phyloP scores from a whole-genome alignment of 2,329 filamentous ascomycete species.

The Beauveria medogensis region DNA sequence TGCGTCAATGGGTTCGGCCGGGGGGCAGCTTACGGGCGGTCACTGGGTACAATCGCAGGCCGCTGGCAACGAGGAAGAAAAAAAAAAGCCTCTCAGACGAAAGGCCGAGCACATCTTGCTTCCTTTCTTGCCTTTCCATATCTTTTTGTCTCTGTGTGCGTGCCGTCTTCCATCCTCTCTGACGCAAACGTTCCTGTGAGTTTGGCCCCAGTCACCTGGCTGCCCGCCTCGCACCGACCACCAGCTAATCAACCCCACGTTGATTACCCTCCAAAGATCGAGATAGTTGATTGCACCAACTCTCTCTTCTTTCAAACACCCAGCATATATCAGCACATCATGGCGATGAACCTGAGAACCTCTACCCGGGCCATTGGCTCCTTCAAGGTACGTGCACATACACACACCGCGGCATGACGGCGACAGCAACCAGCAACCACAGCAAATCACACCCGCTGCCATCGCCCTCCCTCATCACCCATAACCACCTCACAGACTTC shows the following conservation, averaged over 20 bases:
- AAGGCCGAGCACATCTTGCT: not conserved
- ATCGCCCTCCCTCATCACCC: not conserved
- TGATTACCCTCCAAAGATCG: slow-evolving; percentile 2
- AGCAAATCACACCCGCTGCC: not conserved
- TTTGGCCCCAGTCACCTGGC: not conserved
- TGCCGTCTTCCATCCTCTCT: not conserved
- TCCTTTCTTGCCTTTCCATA: not conserved
- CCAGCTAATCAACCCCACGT: slow-evolving; percentile 9
- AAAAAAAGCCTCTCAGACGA: slow-evolving; percentile 7
- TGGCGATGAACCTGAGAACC: slow-evolving; percentile 57
- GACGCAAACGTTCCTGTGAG: not conserved
- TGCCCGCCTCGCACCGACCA: slow-evolving; percentile 7
- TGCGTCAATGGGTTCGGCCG: not conserved
- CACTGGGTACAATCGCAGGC: not conserved
- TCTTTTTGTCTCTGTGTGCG: not conserved
- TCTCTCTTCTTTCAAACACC: not conserved
- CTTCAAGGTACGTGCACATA: slow-evolving; percentile 46
- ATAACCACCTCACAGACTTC: not conserved
- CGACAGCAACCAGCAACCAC: not conserved
- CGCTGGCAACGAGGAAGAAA: not conserved
- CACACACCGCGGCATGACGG: not conserved
- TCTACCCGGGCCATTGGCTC: slow-evolving; percentile 56
- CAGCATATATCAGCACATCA: slow-evolving; percentile 25
- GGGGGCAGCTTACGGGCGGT: not conserved
- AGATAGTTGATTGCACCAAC: not conserved